Evolutionary conservation across 805 yeast genomes (phyloP).

Genomic region (Candida vartiovaarae): DNA sequence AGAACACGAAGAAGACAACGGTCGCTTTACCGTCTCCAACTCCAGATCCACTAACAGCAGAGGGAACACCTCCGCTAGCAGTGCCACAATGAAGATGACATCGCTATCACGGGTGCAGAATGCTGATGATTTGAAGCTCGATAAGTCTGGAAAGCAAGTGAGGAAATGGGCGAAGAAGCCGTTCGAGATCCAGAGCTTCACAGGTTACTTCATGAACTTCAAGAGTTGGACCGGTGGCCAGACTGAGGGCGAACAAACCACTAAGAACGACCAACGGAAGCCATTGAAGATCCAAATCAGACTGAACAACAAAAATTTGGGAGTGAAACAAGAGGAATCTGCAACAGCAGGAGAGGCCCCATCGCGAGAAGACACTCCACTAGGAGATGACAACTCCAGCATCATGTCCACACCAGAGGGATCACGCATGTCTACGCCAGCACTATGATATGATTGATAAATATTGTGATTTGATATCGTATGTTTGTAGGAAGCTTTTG

Average conservation of each 20-base stretch:
- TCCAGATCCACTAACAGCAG: constrained; percentile 11
- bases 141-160: constrained; percentile 35
- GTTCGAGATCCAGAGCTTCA: constrained; percentile 34
- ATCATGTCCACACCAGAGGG: constrained; percentile 17
- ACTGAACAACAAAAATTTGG: constrained; percentile 15
- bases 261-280: neutral
- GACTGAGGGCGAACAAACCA: constrained; percentile 2
- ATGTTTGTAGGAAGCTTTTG: neutral
- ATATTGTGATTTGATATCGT: neutral
- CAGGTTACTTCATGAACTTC: constrained; percentile 34
- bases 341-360: neutral
- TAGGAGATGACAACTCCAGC: constrained; percentile 16
- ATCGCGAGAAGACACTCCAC: constrained; percentile 22
- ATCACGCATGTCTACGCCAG: constrained; percentile 14
- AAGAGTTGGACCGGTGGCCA: constrained; percentile 32
- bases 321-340: constrained; percentile 3
- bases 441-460: neutral
- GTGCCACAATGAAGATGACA: constrained; percentile 1
- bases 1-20: neutral
- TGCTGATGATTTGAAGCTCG: constrained; percentile 25
- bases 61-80: constrained; percentile 6
- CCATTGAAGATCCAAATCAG: constrained; percentile 18
- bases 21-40: constrained; percentile 4
- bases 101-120: constrained; percentile 7
- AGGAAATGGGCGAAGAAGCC: constrained; percentile 38